Evolutionary conservation across 1,139 yeast genomes (phyloP), one percentile per base, ranked within the genome.

Genomic region (Suhomyces maxii): DNA sequence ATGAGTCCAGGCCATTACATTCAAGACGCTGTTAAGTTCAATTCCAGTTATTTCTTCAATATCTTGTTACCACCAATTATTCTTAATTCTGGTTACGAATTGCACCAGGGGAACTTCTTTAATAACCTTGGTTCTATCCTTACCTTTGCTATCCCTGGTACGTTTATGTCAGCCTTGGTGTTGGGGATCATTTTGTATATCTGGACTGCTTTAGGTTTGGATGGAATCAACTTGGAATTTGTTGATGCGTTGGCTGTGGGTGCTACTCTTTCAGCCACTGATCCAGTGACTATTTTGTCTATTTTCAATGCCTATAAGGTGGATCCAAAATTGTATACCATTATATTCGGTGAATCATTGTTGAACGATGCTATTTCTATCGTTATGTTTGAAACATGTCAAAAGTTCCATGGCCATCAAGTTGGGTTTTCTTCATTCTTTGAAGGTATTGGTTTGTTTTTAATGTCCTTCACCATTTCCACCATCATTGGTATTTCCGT

Each of bases 361-460:
- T 73, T 95, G 48, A 95, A 95, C 63, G 99, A 95, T 70, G 99
- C 99, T 37, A 95, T 95, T 52, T 91, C 98, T 52, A 95, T 95
- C 64, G 99, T 95, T 57, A 93, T 95, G 96, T 95, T 95, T 70
- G 99, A 95, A 71, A 95, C 99, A 0, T 91, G 98, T 60, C 98
- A 91, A 67, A 89, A 90, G 66, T 89, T 95, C 65, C 95, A 91
- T 59, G 98, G 96, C 36, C 86, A 89, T 57, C 68, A 69, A 0
- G 88, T 93, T 9, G 81, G 82, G 42, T 75, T 91, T 52, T 76
- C 89, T 7, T 86, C 93, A 13, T 69, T 93, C 43, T 89, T 95
- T 64, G 95, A 89, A 70, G 99, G 99, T 77, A 79, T 90, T 41
- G 97, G 98, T 1, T 77, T 95, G 55, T 95, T 95, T 67, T 69